Evolutionary conservation across 345 rosid species (phyloP).

Genomic region (Psidium friedrichsthalianum): DNA sequence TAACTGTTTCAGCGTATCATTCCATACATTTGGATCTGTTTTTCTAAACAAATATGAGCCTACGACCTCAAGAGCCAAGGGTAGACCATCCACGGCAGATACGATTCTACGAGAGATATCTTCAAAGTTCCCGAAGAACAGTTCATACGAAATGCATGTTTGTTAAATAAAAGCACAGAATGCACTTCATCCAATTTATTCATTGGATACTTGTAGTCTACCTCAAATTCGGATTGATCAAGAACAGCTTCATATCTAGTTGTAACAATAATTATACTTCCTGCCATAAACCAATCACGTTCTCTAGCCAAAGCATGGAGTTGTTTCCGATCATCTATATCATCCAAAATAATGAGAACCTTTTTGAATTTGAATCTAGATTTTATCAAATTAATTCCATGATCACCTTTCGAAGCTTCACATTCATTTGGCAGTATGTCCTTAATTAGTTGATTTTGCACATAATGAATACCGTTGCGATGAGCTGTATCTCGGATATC

Average conservation of each 20-base stretch:
- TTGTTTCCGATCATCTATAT: fast-evolving
- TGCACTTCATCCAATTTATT: fast-evolving
- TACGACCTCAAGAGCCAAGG: neutral
- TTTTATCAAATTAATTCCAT: neutral
- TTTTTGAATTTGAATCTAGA: neutral
- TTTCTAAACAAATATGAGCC: neutral
- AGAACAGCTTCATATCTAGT: neutral
- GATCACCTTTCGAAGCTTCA: fast-evolving
- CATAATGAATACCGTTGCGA: fast-evolving
- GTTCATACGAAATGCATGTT: neutral
- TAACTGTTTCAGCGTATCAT: fast-evolving
- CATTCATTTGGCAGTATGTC: fast-evolving
- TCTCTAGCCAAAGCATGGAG: neutral
- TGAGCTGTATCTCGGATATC: neutral
- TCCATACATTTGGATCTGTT: fast-evolving
- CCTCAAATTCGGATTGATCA: neutral
- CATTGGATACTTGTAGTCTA: neutral
- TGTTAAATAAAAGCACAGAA: neutral
- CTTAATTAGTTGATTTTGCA: neutral
- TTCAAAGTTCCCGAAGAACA: fast-evolving
- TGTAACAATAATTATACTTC: neutral
- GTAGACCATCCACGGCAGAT: neutral
- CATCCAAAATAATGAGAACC: neutral
- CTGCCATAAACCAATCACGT: fast-evolving
- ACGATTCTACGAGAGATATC: fast-evolving